Evolutionary conservation across 305 asterid genomes (phyloP).

Genomic region (Fraxinus dipetala): DNA sequence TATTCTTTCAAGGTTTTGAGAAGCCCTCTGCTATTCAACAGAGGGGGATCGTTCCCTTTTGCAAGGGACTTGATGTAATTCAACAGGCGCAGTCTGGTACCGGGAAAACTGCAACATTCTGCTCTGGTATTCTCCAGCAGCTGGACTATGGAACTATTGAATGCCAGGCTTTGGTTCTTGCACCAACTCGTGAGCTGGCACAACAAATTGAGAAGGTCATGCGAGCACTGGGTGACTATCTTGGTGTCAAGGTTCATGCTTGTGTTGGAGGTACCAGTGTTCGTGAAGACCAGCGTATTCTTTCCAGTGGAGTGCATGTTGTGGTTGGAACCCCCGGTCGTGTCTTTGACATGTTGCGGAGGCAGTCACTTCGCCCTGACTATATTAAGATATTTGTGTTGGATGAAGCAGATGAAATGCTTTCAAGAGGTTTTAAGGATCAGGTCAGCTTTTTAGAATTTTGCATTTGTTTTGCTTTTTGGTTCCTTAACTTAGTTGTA

Average conservation of each 20-base stretch:
- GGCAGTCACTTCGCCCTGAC: conserved; percentile 7
- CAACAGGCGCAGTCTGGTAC: conserved; percentile 20
- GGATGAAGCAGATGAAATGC: conserved; percentile 15
- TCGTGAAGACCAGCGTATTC: conserved; percentile 18
- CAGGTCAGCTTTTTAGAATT: not conserved
- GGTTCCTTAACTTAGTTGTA: not conserved
- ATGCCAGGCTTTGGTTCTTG: conserved; percentile 24
- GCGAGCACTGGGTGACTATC: conserved; percentile 27
- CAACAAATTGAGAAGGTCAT: conserved; percentile 25
- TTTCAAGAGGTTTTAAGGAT: conserved; percentile 12
- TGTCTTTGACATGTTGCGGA: conserved; percentile 6
- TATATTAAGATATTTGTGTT: not conserved
- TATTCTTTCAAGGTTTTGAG: conserved; percentile 17
- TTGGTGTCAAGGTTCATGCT: conserved; percentile 26
- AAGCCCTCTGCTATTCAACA: conserved; percentile 26
- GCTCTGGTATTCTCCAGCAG: conserved; percentile 24
- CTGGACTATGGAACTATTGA: conserved; percentile 10
- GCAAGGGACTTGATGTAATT: conserved; percentile 15
- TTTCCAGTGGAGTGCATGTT: conserved; percentile 19
- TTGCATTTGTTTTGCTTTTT: not conserved
- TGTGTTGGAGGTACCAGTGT: conserved; percentile 19
- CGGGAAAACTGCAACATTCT: conserved; percentile 22
- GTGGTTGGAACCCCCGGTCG: conserved; percentile 15
- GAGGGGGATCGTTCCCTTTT: conserved; percentile 19
- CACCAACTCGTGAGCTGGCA: conserved; percentile 25